Percentiles rank a stretch among this genome's conserved stretches.
phyloP scores from a whole-genome alignment of 75 land plant genomes.

The Chamaecyparis obtusa region DNA sequence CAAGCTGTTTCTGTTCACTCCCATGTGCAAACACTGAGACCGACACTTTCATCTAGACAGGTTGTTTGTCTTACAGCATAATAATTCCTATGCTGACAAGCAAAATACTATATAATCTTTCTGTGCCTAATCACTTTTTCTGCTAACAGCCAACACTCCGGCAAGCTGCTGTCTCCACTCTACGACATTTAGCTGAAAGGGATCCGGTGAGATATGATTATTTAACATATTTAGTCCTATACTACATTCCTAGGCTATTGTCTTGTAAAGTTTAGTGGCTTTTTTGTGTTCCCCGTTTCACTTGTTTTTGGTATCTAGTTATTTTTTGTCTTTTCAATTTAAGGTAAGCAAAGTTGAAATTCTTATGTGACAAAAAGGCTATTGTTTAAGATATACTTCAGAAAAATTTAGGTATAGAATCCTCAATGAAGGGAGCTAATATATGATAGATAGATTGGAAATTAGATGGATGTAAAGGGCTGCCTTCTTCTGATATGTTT shows the following conservation, averaged over 20 bases:
- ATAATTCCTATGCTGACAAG: not conserved
- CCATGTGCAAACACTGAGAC: slow-evolving; percentile 82
- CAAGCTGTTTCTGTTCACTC: slow-evolving; percentile 89
- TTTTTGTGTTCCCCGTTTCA: not conserved
- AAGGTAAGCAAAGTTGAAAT: not conserved
- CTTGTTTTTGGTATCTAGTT: not conserved
- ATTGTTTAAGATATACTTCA: not conserved
- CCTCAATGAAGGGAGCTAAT: not conserved
- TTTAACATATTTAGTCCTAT: not conserved
- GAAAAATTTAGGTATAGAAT: not conserved
- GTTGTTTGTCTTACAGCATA: slow-evolving; percentile 24
- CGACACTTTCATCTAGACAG: slow-evolving; percentile 92
- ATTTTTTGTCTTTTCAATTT: not conserved
- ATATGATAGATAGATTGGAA: not conserved
- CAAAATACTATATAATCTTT: not conserved
- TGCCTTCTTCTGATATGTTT: no score
- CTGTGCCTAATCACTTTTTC: not conserved
- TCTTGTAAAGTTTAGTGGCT: not conserved
- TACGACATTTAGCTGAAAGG: slow-evolving; percentile 84
- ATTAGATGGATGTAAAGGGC: no score
- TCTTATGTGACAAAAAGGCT: not conserved
- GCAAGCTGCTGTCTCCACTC: slow-evolving; percentile 85
- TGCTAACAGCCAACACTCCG: slow-evolving; percentile 79
- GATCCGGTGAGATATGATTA: slow-evolving; percentile 68
- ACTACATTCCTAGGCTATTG: not conserved